Base-by-base conservation (phyloP, 139 green algal species). In the Chlamydomonas schloesseri region DNA sequence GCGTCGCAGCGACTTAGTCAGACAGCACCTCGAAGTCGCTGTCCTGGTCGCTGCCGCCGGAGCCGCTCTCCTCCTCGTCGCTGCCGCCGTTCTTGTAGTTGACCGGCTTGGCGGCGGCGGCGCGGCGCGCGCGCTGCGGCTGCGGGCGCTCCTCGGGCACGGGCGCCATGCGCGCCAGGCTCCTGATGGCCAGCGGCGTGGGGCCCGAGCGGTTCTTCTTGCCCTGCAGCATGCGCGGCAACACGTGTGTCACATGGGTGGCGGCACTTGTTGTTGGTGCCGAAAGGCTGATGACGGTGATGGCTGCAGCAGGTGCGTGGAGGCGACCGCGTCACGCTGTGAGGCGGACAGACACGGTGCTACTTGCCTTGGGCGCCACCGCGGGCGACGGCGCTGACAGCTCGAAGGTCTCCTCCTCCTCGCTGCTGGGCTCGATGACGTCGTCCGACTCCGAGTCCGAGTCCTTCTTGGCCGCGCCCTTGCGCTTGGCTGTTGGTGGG, bases 321-420 rank as follows among this genome's bases (percentile, higher is more conserved):
- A n/a, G n/a, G n/a, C n/a, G n/a, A n/a, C n/a, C n/a, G n/a, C n/a
- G n/a, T n/a, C n/a, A n/a, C n/a, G n/a, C n/a, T n/a, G n/a, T n/a
- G n/a, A 50, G 42, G 8, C 42, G 8, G 42, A 8, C 42, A 50
- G 42, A 8, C 42, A 8, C 42, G 5, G 8, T 5, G 42, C 6
- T 50, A 50, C 34, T 15, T 60, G 90, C 87, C 87, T 91, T 88
- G 47, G 84, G 89, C 33, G 89, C 87, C 46, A 93, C 73, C 23
- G 91, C 92, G 21, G 87, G 89, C 23, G 89, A 92, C 20, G 90
- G 89, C 2, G 90, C 90, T 2, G 93, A 87, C 42, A 94, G 73
- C 69, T 94, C 91, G 33, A 84, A 93, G 11, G 87, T 71, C 69
- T 89, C 80, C 34, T 92, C 88, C 8, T 94, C 73, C 68, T 90